Base-by-base conservation (phyloP, 805 yeast species). In the Yarrowia sp. region DNA sequence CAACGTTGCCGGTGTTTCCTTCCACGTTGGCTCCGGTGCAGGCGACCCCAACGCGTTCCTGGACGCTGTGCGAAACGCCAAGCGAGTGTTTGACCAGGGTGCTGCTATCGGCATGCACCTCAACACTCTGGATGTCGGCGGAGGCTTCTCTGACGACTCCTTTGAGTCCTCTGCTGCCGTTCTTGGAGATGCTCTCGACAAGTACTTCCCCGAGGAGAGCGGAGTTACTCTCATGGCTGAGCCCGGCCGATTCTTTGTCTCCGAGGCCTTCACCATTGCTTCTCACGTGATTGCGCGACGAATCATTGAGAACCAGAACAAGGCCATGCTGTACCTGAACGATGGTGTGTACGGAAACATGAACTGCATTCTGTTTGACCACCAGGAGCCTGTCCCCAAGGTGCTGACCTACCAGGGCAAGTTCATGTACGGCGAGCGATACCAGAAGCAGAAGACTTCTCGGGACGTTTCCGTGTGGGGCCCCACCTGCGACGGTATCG, bases 401-500 rank as follows among this genome's bases (percentile, higher is more conserved):
- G 88, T 90, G 6, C 79, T 92, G 66, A 80, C 84, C 51, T 86
- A 85, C 67, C 75, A 79, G 41, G 81, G 81, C 46, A 73, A 79
- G 49, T 83, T 81, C 73, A 75, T 76, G 67, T 82, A 80, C 69
- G 67, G 66, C 14, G 68, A 63, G 24, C 36, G 32, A n/a, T 62
- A 64, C n/a, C 62, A 62, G 30, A 64, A 33, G 28, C 65, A 52
- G 58, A 48, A 66, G 52, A 24, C 38, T 6, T 32, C 51, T 19
- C 59, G 65, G 59, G 68, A 64, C 26, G 69, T 72, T 66, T 89
- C 96, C 3, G 82, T 95, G 67, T 93, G 99, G 99, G 99, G 99
- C 6, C 99, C 98, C 49, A 93, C 98, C 19, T 93, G 99, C 78
- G 99, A 93, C 77, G 98, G 98, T 3, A 80, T 93, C 68, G 99